Evolutionary conservation across 768 basidiomycete species (phyloP), one percentile per base, ranked within the genome.

Genomic region (Sutorius australiensis): DNA sequence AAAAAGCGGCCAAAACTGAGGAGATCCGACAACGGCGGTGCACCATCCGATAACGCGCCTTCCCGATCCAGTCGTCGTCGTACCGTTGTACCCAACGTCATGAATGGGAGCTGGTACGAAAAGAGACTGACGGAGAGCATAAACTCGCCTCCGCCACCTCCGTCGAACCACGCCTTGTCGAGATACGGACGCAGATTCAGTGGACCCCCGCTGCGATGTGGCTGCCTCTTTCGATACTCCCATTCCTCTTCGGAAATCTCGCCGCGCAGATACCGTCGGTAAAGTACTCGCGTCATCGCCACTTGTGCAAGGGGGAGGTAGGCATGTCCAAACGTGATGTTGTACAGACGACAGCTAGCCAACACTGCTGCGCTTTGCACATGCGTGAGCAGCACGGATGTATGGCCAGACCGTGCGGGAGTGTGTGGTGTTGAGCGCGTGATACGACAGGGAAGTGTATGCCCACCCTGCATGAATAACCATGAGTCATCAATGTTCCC

Each of bases 191-290:
- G 72, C 19, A 82, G 51, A 63, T 78, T 83, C 21, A 80, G 53
- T 10, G 81, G 81, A 2, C 80, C 80, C 5, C 67, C 72, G 6
- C 67, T 77, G 19, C 72, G 67, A 70, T 80, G 76, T 0, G 80
- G 79, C 52, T 83, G 74, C 45, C 62, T 70, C 51, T 71, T 75
- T 21, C 82, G 66, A 43, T 73, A 74, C 21, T 72, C 71, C 83
- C 83, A 84, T 61, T 84, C 82, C 5, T 71, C 73, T 40, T 73
- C 63, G 9, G 66, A 62, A 41, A 84, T 78, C 16, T 79, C 70
- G 1, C 81, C 81, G 5, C 69, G 71, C 12, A 78, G 57, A 53
- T 76, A 80, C 33, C 69, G 72, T 27, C 74, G 70, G 42, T 77
- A 76, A 11, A 84, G 71, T 7, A 82, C 58, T 1, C 82, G 78